Base-by-base conservation (phyloP, 108 stramenopile genomes). In the Stephanodiscus minutulus region DNA sequence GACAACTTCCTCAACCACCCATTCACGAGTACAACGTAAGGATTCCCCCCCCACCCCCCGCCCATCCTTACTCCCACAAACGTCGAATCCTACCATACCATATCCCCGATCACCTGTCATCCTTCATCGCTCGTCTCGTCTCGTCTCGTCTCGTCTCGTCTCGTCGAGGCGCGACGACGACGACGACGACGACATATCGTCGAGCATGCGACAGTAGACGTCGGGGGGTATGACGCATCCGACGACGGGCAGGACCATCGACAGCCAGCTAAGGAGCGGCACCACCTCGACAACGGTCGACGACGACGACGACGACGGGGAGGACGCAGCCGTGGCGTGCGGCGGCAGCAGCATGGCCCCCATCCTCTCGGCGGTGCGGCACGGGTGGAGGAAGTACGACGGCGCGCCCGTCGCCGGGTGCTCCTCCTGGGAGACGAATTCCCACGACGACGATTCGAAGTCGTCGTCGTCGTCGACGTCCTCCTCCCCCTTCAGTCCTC, bases 391-490 rank as follows among this genome's bases (percentile, higher is more conserved):
- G 60, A 91, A 89, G 54, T 71, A 88, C 10, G 84, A 85, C 11
- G 88, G 85, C 41, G 62, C 53, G 0, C 87, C 83, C 7, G 87
- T 82, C 37, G 85, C 72, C 7, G 88, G 88, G 67, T 92, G 87
- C 54, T 88, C 81, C 47, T 92, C 91, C 31, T 85, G 73, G 12
- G 91, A 92, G 11, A 92, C 50, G 68, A 92, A 92, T 5, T 92
- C 88, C 91, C 91, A 92, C 2, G 76, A 56, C 54, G 86, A 83
- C 28, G 3, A 17, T n/a, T n/a, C n/a, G n/a, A n/a, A n/a, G n/a
- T n/a, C 47, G 64, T 31, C 64, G n/a, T 33, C 22, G 4, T 50
- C 22, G 7, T 58, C 57, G 8, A 29, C 29, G 1, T 18, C 57
- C 18, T 37, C 33, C 7, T 20, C 29, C 31, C 33, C 57, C 13